Base-by-base conservation (phyloP, 345 rosid genomes). In the Brassica nigra region DNA sequence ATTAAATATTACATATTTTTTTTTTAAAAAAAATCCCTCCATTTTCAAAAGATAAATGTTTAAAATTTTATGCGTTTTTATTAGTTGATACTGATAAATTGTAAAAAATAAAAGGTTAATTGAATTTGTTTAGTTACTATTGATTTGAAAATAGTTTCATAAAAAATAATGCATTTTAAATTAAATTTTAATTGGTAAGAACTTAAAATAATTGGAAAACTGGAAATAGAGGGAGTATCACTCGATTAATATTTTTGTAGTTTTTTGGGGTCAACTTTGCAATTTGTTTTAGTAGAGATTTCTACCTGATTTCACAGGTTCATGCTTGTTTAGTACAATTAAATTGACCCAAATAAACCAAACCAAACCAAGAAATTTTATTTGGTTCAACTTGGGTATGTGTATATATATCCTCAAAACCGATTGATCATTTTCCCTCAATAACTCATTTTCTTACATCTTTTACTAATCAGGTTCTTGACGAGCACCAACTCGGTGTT, bases 401-500 rank as follows among this genome's bases (percentile, higher is more conserved):
- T 6, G 37, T 54, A 18, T 63, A 7, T 62, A 29, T 3, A 29
- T 62, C 30, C 1, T 62, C 5, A 62, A 63, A 31, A 31, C 42
- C 42, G 12, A 33, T 3, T n/a, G 10, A n/a, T 64, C 44, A 15
- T 64, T 33, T 33, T 52, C 68, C 23, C 30, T 59, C 1, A 33
- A 15, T 16, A 1, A 33, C 47, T 64, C 14, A 15, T 57, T 1
- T 15, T 11, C 12, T 42, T 47, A 44, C 52, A 5, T 15, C 20
- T 16, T 18, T 57, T 12, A 27, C 15, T 20, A 9, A 36, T 36
- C 69, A 66, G 69, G 70, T 79, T 79, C 74, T 44, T 88, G 11
- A 74, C 27, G 31, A 59, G 74, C 20, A 84, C 85, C 0, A 59
- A 77, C 34, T 79, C 88, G 0, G 88, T 82, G 2, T 76, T 88